Base-by-base conservation (phyloP, 108 stramenopile species). In the Bacterosira constricta region DNA sequence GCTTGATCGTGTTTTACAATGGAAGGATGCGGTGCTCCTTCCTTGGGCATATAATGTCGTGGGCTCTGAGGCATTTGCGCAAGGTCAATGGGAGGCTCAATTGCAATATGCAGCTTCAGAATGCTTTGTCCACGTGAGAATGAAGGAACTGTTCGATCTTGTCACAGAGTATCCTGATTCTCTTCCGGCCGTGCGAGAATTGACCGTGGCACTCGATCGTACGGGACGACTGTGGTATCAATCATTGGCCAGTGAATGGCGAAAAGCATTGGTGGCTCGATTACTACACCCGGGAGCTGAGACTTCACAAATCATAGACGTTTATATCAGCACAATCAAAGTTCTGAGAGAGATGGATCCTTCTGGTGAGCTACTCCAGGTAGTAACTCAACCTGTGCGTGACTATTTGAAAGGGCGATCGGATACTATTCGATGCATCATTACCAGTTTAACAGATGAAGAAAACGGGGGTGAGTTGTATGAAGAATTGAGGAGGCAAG, bases 341-440 rank as follows among this genome's bases (percentile, higher is more conserved):
- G 82, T 91, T 4, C 53, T 96, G 25, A 88, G 96, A 27, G 80
- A 84, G 39, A 73, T 96, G 55, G 96, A 96, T 77, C 87, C 94
- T 7, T 84, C 88, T 25, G 96, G 96, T 62, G 85, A 93, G 21
- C 69, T 99, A 13, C 68, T 98, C 46, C 76, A 94, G 37, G 79
- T 80, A 27, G 96, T 98, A 9, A 92, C 96, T 0, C 83, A 84
- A 52, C 97, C 97, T 0, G 90, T 99, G 2, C 85, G 96, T 18
- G 57, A 66, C 0, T 99, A 98, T 70, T 80, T 99, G 36, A 77
- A 89, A 13, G 83, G 70, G 21, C 79, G 91, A 44, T 51, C 72
- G 35, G 98, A 99, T 84, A 97, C 97, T 0, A 93, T 99, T 13
- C 88, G 97, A 27, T 98, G 96, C 64, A 97, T 99, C 58, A 95